A percentile compares a stretch with the other conserved stretches of the same genome.
Evolutionary conservation across 805 yeast genomes (phyloP).

Genomic region (Saccharomycopsis fermentans): DNA sequence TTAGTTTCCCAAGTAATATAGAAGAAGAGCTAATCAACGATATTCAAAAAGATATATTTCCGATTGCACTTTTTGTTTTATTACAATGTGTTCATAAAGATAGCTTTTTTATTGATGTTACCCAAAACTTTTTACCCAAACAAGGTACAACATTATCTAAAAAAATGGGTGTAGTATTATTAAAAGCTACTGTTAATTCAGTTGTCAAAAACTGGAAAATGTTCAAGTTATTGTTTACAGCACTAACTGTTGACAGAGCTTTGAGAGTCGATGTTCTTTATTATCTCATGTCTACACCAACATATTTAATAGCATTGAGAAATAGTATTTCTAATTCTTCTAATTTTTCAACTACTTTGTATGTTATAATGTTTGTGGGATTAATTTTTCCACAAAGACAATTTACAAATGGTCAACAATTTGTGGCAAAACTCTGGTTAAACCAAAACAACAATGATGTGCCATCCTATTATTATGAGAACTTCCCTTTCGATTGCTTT

Average conservation of each 20-base stretch:
- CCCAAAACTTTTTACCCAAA: not conserved
- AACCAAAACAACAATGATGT: not conserved
- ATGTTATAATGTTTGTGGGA: slow-evolving; percentile 1
- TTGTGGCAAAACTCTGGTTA: slow-evolving; percentile 6
- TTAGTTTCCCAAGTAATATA: not conserved
- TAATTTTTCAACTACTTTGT: slow-evolving; percentile 1
- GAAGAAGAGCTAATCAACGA: not conserved
- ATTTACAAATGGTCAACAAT: slow-evolving; percentile 9
- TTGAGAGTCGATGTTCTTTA: not conserved
- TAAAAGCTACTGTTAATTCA: not conserved
- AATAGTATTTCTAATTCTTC: slow-evolving; percentile 1
- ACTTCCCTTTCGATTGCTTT: slow-evolving; percentile 2
- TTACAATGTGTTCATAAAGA: not conserved
- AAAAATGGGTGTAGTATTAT: not conserved
- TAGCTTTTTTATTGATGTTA: not conserved
- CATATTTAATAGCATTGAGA: not conserved
- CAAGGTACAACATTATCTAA: not conserved
- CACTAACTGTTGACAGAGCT: not conserved
- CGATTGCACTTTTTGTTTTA: not conserved
- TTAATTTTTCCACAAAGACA: slow-evolving; percentile 7
- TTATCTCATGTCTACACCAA: not conserved
- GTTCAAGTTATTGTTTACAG: not conserved
- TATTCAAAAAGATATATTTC: not conserved
- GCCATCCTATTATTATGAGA: not conserved
- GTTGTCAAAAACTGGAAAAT: not conserved